Conservation (phyloP, 768 basidiomycete species). For the Podaxis sp. region DNA sequence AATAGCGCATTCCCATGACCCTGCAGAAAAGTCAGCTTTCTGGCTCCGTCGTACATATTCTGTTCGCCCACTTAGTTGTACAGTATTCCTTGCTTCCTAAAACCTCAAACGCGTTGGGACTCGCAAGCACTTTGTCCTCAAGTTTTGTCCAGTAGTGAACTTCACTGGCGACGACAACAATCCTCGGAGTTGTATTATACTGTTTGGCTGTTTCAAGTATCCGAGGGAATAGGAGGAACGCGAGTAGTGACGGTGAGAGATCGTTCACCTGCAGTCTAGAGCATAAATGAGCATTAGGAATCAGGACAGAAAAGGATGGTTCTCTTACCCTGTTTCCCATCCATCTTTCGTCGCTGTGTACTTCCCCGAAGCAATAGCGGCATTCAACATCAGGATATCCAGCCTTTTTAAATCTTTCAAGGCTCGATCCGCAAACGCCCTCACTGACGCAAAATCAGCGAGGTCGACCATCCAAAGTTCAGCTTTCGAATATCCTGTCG, state of each 20-base stretch:
- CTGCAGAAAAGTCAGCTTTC: too few species aligned
- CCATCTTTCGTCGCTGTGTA: constrained; percentile 33
- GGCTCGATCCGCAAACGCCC: constrained; percentile 31
- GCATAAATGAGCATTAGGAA: not conserved
- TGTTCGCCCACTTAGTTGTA: not conserved
- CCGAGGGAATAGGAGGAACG: constrained; percentile 37
- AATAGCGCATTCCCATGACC: too few species aligned
- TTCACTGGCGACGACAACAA: constrained; percentile 40
- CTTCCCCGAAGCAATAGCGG: constrained; percentile 21
- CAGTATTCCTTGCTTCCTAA: constrained; percentile 29
- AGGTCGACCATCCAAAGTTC: constrained; percentile 40
- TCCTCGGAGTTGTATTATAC: constrained; percentile 23
- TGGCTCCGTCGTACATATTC: too few species aligned
- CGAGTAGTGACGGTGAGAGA: constrained; percentile 35
- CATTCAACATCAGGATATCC: constrained; percentile 46
- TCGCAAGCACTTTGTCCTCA: constrained; percentile 18
- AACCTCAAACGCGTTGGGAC: constrained; percentile 24
- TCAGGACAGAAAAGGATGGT: too few species aligned
- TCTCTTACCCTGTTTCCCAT: constrained; percentile 42
- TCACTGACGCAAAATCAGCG: constrained; percentile 33
- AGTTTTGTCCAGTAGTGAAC: constrained; percentile 30
- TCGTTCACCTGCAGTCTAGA: constrained; percentile 44
- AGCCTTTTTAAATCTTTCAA: constrained; percentile 31
- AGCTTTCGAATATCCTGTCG: constrained; percentile 29
- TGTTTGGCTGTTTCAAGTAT: constrained; percentile 32